Percentiles rank a stretch among this genome's conserved stretches.
Evolutionary conservation across 495 filamentous ascomycete species (phyloP).

Genomic region (Parathielavia appendiculata): DNA sequence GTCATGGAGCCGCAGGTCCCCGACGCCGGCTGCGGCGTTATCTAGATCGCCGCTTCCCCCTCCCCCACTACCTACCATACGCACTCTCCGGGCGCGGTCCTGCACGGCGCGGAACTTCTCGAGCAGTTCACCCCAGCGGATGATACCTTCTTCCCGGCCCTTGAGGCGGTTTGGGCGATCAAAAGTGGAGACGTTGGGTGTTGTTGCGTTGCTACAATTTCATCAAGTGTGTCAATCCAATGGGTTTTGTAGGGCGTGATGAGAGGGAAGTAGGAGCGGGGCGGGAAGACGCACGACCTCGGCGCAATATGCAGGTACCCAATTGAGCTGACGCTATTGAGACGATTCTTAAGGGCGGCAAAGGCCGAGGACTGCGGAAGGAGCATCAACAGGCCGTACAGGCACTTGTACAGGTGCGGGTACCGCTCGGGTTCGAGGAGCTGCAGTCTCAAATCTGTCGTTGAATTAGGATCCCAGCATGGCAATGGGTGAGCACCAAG

Average conservation of each 20-base stretch:
- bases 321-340: constrained; percentile 95
- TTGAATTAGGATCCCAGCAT: background rate
- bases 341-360: constrained; percentile 90
- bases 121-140: constrained; percentile 90
- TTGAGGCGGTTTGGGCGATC: constrained; percentile 82
- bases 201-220: constrained; percentile 39
- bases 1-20: constrained; percentile 41
- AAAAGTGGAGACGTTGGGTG: constrained; percentile 50
- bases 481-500: background rate
- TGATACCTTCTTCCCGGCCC: constrained; percentile 72
- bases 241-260: background rate
- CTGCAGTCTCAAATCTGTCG: constrained; percentile 82
- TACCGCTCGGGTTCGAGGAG: constrained; percentile 97
- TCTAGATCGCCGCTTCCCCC: constrained; percentile 26
- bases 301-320: constrained; percentile 84
- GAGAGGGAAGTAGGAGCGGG: background rate
- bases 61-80: constrained; percentile 33
- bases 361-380: constrained; percentile 96
- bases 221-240: background rate
- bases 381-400: constrained; percentile 96
- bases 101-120: constrained; percentile 92
- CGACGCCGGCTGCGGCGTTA: constrained; percentile 34
- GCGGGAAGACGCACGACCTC: constrained; percentile 62
- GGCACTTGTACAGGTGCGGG: constrained; percentile 95
- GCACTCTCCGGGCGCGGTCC: constrained; percentile 59